Base-by-base conservation (phyloP, 768 basidiomycete genomes). In the Phylloporus sp. region DNA sequence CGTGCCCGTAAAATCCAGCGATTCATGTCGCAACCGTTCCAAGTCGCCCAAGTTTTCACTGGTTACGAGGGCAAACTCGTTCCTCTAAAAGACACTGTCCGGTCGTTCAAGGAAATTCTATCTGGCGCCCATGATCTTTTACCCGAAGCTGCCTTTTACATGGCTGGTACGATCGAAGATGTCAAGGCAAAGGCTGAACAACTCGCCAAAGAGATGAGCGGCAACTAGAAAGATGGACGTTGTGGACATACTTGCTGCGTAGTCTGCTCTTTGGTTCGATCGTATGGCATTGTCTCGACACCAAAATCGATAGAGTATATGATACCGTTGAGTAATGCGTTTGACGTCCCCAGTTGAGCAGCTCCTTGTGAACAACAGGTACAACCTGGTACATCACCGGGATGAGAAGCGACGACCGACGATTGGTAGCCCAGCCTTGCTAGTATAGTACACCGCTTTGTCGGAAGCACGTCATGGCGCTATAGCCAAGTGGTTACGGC, bases 1-100 rank as follows among this genome's bases (percentile, higher is more conserved):
- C 92, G 93, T 71, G 94, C 92, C 54, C 90, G 93, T 70, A 96
- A 96, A 78, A 93, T 97, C 64, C 92, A 91, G 69, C 88, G 92
- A 77, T 97, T 98, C 90, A 98, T 99, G 96, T 97, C 93, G 58
- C 94, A 99, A 75, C 96, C 96, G 54, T 99, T 99, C 92, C 89
- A 90, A 69, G 95, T 97, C 69, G 96, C 94, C 48, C 92, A 97
- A 77, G 93, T 96, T 71, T 97, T 98, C 83, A 98, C 95, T 65
- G 95, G 95, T 78, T 94, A 90, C 64, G 94, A 96, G 78, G 96
- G 95, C 66, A 90, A 87, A 69, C 90, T 98, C 52, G 95, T 99
- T 28, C 77, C 94, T 13, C 76, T 99, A 56, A 97, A 97, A 79
- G 94, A 98, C 68, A 94, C 91, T 52, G 69, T 94, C 63, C 88